Evolutionary conservation across 2,329 filamentous ascomycete genomes (phyloP).

Genomic region (Teratosphaeria gauchensis): DNA sequence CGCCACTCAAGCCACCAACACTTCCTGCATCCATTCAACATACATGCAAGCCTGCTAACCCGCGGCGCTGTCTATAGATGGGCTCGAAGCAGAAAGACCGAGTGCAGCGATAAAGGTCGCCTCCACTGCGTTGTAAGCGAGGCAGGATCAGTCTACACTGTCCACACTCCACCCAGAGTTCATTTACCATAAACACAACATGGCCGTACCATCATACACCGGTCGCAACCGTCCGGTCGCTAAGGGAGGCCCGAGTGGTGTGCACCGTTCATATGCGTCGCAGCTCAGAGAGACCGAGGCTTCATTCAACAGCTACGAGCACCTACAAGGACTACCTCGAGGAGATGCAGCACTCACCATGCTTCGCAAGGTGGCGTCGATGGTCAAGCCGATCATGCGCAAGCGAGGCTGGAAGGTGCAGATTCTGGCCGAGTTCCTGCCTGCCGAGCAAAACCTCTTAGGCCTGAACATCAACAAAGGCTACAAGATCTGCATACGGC

Average conservation of each 20-base stretch:
- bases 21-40: neutral
- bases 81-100: too few relatives aligned
- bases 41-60: neutral
- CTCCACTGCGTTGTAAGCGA: neutral
- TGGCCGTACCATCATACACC: constrained; percentile 4
- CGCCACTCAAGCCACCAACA: neutral
- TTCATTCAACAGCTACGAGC: constrained; percentile 42
- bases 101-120: neutral
- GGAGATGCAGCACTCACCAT: constrained; percentile 43
- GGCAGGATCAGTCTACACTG: neutral
- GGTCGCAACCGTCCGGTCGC: constrained; percentile 15
- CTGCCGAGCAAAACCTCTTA: constrained; percentile 60
- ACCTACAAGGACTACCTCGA: constrained; percentile 36
- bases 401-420: constrained; percentile 72
- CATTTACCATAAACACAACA: neutral
- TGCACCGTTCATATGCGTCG: constrained; percentile 24
- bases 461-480: constrained; percentile 72
- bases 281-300: constrained; percentile 37
- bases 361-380: constrained; percentile 70
- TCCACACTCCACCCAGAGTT: neutral
- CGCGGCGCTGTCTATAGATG: neutral
- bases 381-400: constrained; percentile 93
- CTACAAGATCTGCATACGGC: constrained; percentile 68
- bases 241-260: constrained; percentile 23
- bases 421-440: constrained; percentile 77